These are phyloP conservation scores for Tulasnella sp. DNA, from an alignment of 768 basidiomycete species.

Conservation along the genomic window DNA sequence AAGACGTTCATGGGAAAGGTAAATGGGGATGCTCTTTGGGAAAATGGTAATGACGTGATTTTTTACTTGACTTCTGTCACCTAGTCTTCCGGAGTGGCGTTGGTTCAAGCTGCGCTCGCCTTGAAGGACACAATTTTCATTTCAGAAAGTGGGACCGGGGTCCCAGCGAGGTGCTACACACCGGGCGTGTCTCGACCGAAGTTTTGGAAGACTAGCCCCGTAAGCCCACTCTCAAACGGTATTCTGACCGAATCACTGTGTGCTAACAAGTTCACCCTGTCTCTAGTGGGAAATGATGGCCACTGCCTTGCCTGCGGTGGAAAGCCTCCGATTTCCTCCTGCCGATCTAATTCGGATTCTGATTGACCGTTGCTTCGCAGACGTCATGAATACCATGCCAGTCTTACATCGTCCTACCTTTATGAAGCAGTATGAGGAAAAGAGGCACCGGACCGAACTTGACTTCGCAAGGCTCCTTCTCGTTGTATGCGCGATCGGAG, in stretches of 20 bases:
- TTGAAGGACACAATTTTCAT: slow-evolving; percentile 55
- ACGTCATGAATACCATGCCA: slow-evolving; percentile 47
- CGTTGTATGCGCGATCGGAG: slow-evolving; percentile 58
- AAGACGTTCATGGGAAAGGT: slow-evolving; percentile 12
- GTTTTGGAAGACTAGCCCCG: slow-evolving; percentile 5
- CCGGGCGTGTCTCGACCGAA: background rate
- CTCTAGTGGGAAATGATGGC: slow-evolving; percentile 27
- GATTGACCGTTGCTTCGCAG: slow-evolving; percentile 51
- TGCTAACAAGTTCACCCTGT: slow-evolving; percentile 6
- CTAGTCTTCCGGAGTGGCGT: slow-evolving; percentile 29
- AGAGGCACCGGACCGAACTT: slow-evolving; percentile 38
- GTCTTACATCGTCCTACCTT: slow-evolving; percentile 67
- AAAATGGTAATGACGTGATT: background rate
- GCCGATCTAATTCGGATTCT: slow-evolving; percentile 42
- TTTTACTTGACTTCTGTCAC: background rate
- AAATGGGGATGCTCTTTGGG: background rate
- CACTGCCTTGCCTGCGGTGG: slow-evolving; percentile 19
- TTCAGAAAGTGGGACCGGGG: slow-evolving; percentile 38
- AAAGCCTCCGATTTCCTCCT: slow-evolving; percentile 43
- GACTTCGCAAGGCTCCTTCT: slow-evolving; percentile 50
- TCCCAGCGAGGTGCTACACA: slow-evolving; percentile 13
- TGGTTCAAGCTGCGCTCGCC: slow-evolving; percentile 45
- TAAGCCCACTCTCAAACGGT: slow-evolving; percentile 13
- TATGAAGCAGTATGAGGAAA: slow-evolving; percentile 37
- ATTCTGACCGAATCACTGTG: background rate